Evolutionary conservation across 2,329 filamentous ascomycete species (phyloP), one percentile per base, ranked within the genome.

Genomic region (Daldinia eschscholtzii): DNA sequence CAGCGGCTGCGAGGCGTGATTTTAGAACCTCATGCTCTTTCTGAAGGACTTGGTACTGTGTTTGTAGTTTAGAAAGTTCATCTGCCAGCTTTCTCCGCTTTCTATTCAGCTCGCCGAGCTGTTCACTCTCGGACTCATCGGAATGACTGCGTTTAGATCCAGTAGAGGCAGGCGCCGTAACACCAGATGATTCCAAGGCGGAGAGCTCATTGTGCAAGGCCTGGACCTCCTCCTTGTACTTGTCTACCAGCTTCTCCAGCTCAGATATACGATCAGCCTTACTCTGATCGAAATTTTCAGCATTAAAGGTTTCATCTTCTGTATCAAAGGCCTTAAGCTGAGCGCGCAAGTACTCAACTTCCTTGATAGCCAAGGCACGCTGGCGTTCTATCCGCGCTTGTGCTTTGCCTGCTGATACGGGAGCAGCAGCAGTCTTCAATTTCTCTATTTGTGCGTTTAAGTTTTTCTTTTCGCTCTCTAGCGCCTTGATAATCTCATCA

Each of bases 271-370:
- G 91, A 69, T 91, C 86, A 0, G 86, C 83, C 70, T 94, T 95
- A 20, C 89, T 86, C 72, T 92, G 88, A 75, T 99, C 93, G 61
- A 92, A 91, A 48, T 88, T 89, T 37, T 93, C 92, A 0, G 93
- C 89, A 62, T 95, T 90, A 82, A 98, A 92, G 0, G 94, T 94
- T 60, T 89, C 88, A 75, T 98, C 94, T 79, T 99, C 96, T 0
- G 89, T 88, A 75, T 98, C 93, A 67, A 97, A 92, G 0, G 92
- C 91, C 81, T 94, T 94, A 61, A 98, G 86, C 79, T 99, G 96
- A 0, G 93, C 95, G 23, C 96, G 92, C 6, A 99, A 86, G 78
- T 97, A 97, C 73, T 98, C 94, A 0, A 96, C 93, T 78, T 99
- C 97, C 77, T 98, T 98, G 26, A 93, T 86, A 0, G 94, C 93